These are phyloP conservation scores for Carex sylvatica DNA, from an alignment of 202 grass and related monocot species.

Conservation along the genomic window DNA sequence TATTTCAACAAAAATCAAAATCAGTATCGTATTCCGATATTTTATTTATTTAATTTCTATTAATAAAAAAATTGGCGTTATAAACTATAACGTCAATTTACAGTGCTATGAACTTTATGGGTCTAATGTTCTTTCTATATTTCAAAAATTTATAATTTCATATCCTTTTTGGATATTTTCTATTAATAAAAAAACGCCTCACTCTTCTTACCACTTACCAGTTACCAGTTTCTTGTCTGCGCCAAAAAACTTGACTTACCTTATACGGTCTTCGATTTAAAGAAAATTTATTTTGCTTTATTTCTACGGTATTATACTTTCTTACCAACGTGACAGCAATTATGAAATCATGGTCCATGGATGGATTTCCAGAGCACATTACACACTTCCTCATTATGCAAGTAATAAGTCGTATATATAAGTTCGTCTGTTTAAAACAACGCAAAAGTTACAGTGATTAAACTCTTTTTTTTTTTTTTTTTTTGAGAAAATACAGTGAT, in stretches of 20 bases:
- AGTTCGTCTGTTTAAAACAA: not conserved
- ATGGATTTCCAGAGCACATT: not conserved
- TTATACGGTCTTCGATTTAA: not conserved
- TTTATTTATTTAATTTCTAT: too few relatives aligned
- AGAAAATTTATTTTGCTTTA: not conserved
- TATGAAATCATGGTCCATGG: not conserved
- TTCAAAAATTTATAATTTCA: too few relatives aligned
- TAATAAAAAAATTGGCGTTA: too few relatives aligned
- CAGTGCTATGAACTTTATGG: too few relatives aligned
- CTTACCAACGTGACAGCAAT: not conserved
- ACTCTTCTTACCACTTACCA: not conserved
- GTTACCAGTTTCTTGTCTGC: not conserved
- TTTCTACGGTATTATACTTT: not conserved
- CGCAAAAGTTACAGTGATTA: slow-evolving; percentile 1
- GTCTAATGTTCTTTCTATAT: too few relatives aligned
- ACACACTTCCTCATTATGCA: not conserved
- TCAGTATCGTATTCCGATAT: too few relatives aligned
- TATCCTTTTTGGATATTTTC: too few relatives aligned
- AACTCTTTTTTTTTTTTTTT: too few relatives aligned
- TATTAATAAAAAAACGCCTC: too few relatives aligned
- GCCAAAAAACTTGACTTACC: not conserved
- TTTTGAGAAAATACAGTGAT: too few relatives aligned
- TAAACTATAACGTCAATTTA: too few relatives aligned
- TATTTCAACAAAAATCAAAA: too few relatives aligned
- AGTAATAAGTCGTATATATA: not conserved